phyloP scores from a whole-genome alignment of 805 yeast genomes.

The Nakazawaea sp. region DNA sequence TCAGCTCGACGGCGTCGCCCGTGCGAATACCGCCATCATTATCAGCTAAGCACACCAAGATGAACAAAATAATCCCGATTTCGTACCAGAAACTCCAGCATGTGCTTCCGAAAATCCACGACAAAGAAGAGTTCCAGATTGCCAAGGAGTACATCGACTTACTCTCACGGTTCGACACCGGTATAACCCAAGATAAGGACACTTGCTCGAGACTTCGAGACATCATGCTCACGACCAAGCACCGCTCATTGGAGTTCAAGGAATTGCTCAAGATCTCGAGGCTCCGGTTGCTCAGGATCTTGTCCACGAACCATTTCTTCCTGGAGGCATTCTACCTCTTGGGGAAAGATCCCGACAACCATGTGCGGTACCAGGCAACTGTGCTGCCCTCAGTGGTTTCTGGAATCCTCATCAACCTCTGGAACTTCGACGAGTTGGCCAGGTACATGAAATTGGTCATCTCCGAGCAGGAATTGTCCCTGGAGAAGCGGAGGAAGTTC shows the following conservation, averaged over 20 bases:
- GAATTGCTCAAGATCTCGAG: slow-evolving; percentile 3
- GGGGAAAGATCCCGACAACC: not conserved
- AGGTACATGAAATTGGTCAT: slow-evolving; percentile 3
- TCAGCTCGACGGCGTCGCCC: too few species aligned
- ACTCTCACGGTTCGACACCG: not conserved
- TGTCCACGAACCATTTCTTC: slow-evolving; percentile 3
- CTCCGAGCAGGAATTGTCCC: not conserved
- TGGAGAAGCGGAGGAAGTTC: not conserved
- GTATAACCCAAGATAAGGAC: not conserved
- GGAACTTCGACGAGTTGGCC: not conserved
- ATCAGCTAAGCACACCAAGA: too few species aligned
- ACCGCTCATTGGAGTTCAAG: not conserved
- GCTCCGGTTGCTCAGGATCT: slow-evolving; percentile 1
- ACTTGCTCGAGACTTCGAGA: not conserved
- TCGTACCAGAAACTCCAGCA: not conserved
- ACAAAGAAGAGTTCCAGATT: not conserved
- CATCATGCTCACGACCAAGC: not conserved
- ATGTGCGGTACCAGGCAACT: not conserved
- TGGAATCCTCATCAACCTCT: not conserved
- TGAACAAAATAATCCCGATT: too few species aligned
- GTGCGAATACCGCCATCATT: too few species aligned
- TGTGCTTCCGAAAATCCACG: not conserved
- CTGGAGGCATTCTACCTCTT: not conserved
- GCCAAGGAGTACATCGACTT: not conserved
- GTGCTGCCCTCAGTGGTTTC: slow-evolving; percentile 6